A percentile compares a stretch with the other conserved stretches of the same genome.
phyloP scores from a whole-genome alignment of 2,329 filamentous ascomycete species.

The Claviceps sorghi region DNA sequence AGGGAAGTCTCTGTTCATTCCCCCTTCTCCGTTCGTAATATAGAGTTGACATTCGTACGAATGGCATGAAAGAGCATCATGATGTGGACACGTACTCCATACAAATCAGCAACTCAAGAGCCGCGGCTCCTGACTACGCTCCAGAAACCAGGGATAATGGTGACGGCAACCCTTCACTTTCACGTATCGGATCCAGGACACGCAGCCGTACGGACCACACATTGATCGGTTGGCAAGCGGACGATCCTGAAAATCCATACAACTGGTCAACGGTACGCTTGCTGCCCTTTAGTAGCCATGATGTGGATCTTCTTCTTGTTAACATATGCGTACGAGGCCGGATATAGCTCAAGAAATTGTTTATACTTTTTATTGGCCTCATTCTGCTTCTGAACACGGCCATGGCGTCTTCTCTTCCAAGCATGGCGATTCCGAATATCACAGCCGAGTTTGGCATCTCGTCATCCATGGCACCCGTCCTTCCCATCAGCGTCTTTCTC shows the following conservation, averaged over 20 bases:
- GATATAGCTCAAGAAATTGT: conserved; percentile 35
- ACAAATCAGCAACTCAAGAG: no score
- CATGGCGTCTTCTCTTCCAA: conserved; percentile 49
- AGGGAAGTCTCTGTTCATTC: background rate
- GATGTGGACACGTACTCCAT: conserved; percentile 14
- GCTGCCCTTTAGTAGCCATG: background rate
- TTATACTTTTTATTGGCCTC: conserved; percentile 40
- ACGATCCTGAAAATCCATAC: conserved; percentile 38
- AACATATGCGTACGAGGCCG: background rate
- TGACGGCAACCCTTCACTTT: conserved; percentile 9
- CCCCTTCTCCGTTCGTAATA: background rate
- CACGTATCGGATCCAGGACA: conserved; percentile 19
- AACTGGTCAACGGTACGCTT: conserved; percentile 31
- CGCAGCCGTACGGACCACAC: conserved; percentile 19
- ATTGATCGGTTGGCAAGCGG: conserved; percentile 30
- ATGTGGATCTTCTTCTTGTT: background rate
- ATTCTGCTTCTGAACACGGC: conserved; percentile 52
- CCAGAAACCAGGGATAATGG: conserved; percentile 25
- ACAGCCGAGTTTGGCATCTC: conserved; percentile 41
- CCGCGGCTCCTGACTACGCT: conserved; percentile 26
- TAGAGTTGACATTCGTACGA: conserved; percentile 2
- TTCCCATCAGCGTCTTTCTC: conserved; percentile 50
- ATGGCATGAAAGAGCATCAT: conserved; percentile 13
- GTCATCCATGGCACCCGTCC: conserved; percentile 27
- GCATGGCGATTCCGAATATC: conserved; percentile 46